A percentile compares a stretch with the other conserved stretches of the same genome.
phyloP scores from a whole-genome alignment of 345 rosid species.

The Populus tremula region DNA sequence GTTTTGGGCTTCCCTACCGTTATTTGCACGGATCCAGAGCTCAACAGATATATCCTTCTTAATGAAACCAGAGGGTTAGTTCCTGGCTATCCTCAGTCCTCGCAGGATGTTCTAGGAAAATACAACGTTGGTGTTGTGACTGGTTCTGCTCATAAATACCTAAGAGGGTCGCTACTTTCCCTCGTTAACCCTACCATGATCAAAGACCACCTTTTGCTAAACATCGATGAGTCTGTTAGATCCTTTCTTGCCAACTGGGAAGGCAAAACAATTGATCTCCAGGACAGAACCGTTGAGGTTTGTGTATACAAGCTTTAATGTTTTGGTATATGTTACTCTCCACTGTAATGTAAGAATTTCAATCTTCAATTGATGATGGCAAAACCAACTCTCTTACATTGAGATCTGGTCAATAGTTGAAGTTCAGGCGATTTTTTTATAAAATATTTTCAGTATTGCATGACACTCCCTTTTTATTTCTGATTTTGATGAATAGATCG shows the following conservation, averaged over 20 bases:
- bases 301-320: background rate
- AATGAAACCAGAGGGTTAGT: constrained; percentile 22
- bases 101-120: constrained; percentile 16
- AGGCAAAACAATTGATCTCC: constrained; percentile 21
- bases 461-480: background rate
- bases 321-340: background rate
- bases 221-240: background rate
- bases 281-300: constrained; percentile 20
- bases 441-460: background rate
- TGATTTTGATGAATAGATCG: background rate
- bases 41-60: constrained; percentile 17
- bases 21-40: constrained; percentile 20
- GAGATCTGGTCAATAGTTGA: background rate
- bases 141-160: constrained; percentile 12
- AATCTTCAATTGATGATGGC: background rate
- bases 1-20: constrained; percentile 22
- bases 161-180: constrained; percentile 16
- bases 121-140: constrained; percentile 15
- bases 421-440: background rate
- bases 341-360: background rate
- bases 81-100: constrained; percentile 28
- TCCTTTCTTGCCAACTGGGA: constrained; percentile 15
- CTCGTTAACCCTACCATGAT: constrained; percentile 12
- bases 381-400: background rate
- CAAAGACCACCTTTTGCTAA: constrained; percentile 5